A percentile compares a stretch with the other conserved stretches of the same genome.
phyloP scores from a whole-genome alignment of 345 rosid species.

The Barbarea vulgaris region DNA sequence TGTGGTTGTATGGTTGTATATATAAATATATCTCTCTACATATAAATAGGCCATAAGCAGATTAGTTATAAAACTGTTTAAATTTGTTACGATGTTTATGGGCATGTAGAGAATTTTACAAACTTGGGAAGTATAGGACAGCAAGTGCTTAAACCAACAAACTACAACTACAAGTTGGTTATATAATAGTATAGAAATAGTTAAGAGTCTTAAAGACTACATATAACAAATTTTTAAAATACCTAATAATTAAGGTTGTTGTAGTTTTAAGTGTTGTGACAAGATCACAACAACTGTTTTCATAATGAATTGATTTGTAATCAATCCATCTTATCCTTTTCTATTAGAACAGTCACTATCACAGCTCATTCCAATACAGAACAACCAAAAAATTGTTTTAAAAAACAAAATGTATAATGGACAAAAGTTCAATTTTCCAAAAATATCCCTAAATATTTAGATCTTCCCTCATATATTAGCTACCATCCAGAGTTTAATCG shows the following conservation, averaged over 20 bases:
- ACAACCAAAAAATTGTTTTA: background rate
- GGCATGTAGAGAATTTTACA: background rate
- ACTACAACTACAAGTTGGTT: slow-evolving; percentile 14
- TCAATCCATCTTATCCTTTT: slow-evolving; percentile 25
- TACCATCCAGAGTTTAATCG: background rate
- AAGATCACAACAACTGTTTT: slow-evolving; percentile 26
- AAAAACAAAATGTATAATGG: background rate
- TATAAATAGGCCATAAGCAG: background rate
- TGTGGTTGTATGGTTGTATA: no score
- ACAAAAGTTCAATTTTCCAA: slow-evolving; percentile 2
- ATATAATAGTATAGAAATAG: background rate
- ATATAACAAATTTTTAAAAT: background rate
- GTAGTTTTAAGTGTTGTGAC: slow-evolving; percentile 6
- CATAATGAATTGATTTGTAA: background rate
- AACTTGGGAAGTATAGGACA: slow-evolving; percentile 2
- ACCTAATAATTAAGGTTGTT: slow-evolving; percentile 14
- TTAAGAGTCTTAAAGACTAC: no score
- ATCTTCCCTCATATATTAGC: background rate
- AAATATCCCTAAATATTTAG: background rate
- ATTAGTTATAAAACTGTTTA: background rate
- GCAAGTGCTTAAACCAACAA: slow-evolving; percentile 1
- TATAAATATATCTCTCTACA: background rate
- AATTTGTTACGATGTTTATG: background rate
- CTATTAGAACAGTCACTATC: slow-evolving; percentile 15
- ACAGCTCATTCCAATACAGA: slow-evolving; percentile 28